Percentiles rank a stretch among this genome's conserved stretches.
phyloP scores from a whole-genome alignment of 805 yeast genomes.

The Ogataea kodamae region DNA sequence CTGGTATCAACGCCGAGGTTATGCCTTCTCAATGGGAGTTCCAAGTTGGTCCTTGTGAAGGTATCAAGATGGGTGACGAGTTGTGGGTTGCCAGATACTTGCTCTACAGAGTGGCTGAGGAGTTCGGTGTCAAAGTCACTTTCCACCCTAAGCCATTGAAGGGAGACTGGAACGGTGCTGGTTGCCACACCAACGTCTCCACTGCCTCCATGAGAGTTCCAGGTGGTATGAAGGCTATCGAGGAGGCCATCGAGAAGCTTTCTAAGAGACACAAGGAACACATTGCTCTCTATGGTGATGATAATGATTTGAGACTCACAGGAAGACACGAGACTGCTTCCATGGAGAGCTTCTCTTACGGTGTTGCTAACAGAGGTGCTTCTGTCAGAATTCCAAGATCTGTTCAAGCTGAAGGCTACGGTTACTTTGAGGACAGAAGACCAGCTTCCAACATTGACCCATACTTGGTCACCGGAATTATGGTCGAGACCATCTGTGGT shows the following conservation, averaged over 20 bases:
- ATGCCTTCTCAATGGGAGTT: conserved; percentile 99
- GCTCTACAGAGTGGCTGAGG: conserved; percentile 94
- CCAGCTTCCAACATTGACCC: conserved; percentile 99
- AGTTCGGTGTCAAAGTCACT: conserved; percentile 96
- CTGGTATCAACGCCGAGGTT: conserved; percentile 99
- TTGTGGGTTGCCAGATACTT: conserved; percentile 95
- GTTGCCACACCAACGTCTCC: conserved; percentile 98
- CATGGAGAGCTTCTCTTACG: conserved; percentile 83
- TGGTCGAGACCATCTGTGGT: conserved; percentile 95
- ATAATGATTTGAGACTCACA: conserved; percentile 91
- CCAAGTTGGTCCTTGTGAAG: conserved; percentile 98
- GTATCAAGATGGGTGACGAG: conserved; percentile 96
- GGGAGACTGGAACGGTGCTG: conserved; percentile 99
- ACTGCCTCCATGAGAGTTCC: conserved; percentile 86
- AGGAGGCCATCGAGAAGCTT: conserved; percentile 87
- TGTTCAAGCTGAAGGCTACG: conserved; percentile 96
- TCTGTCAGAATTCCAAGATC: conserved; percentile 98
- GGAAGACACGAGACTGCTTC: conserved; percentile 99
- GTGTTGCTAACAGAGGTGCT: conserved; percentile 99
- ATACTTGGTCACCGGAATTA: conserved; percentile 96
- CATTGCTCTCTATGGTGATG: conserved; percentile 91
- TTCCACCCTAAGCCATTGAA: conserved; percentile 98
- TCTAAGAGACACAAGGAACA: conserved; percentile 97
- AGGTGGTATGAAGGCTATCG: conserved; percentile 96
- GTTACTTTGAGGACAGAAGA: conserved; percentile 99